Evolutionary conservation across 257 asterid genomes (phyloP), one percentile per base, ranked within the genome.

Genomic region (Ajuga chamaepitys): DNA sequence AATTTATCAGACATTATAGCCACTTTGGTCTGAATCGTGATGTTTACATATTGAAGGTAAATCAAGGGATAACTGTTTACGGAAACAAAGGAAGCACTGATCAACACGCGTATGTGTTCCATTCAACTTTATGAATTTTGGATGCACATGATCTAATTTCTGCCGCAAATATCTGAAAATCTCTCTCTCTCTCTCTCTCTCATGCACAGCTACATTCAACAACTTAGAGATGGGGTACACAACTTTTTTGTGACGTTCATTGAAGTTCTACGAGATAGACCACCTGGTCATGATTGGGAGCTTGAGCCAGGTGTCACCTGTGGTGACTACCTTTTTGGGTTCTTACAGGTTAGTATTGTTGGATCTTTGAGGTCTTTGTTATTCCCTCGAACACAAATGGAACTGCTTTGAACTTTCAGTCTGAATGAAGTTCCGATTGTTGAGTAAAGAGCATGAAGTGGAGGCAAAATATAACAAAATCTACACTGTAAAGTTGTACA

Each of bases 11-110:
- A 35, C 48, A 30, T 62, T 52, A 55, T 11, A 61, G 54, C 7
- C 16, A 4, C 28, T 71, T 35, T 47, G 48, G 63, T 42, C 17
- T 62, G 55, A 34, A 38, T 35, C 37, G 41, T 24, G 10, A 21
- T 71, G 51, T 53, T 74, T 52, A 50, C 56, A 37, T 30, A 24
- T 67, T 75, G 63, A 75, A 94, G 99, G 98, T 94, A 78, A 94
- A 94, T 74, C 99, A 94, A 75, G 99, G 99, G 16, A 64, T 94
- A 57, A 75, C 89, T 55, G 99, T 94, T 28, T 94, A 94, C 72
- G 99, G 99, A 76, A 94, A 94, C 86, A 94, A 94, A 76, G 99
- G 99, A 76, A 94, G 99, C 86, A 94, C 99, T 60, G 99, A 94
- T 77, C 99, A 94, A 77, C 99, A 94, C 67, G 99, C 96, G 99